phyloP scores from a whole-genome alignment of 2,329 filamentous ascomycete genomes.

The Penicillium nordicum region DNA sequence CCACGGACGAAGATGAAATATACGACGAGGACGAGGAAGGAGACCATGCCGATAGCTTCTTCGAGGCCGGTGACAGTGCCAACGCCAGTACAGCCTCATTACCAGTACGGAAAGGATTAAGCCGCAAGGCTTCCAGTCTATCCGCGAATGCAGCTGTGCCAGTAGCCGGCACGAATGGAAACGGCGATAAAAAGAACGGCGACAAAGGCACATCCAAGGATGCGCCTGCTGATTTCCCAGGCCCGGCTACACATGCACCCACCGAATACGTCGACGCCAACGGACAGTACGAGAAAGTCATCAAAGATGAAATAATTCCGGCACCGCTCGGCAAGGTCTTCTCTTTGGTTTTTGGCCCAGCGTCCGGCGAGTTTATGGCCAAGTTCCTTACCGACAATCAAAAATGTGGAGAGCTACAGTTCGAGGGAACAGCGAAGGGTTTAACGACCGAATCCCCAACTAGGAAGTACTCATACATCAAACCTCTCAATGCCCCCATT shows the following conservation, averaged over 20 bases:
- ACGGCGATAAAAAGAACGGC: constrained; percentile 42
- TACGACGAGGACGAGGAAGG: constrained; percentile 52
- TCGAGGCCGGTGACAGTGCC: constrained; percentile 53
- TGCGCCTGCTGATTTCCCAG: constrained; percentile 66
- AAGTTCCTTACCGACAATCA: constrained; percentile 85
- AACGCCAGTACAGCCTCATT: constrained; percentile 51
- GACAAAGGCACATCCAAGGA: constrained; percentile 48
- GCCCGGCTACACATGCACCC: constrained; percentile 73
- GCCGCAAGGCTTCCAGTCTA: constrained; percentile 67
- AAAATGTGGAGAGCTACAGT: constrained; percentile 81
- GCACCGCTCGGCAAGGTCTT: constrained; percentile 92
- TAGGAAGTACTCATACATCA: constrained; percentile 82
- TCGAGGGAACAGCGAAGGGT: constrained; percentile 77
- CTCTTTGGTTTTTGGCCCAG: constrained; percentile 77
- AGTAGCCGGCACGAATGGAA: constrained; percentile 35
- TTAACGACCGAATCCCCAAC: constrained; percentile 70
- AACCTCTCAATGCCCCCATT: constrained; percentile 77
- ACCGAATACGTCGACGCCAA: constrained; percentile 80
- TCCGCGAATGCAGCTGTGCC: constrained; percentile 34
- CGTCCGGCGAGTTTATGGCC: constrained; percentile 74
- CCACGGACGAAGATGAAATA: constrained; percentile 67
- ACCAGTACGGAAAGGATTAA: constrained; percentile 50
- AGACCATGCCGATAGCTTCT: constrained; percentile 59
- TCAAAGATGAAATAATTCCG: constrained; percentile 81
- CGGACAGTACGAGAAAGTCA: constrained; percentile 76